Percentiles rank a stretch among this genome's conserved stretches.
Conservation (phyloP, 257 asterid species). For the Ocimum tenuiflorum region DNA sequence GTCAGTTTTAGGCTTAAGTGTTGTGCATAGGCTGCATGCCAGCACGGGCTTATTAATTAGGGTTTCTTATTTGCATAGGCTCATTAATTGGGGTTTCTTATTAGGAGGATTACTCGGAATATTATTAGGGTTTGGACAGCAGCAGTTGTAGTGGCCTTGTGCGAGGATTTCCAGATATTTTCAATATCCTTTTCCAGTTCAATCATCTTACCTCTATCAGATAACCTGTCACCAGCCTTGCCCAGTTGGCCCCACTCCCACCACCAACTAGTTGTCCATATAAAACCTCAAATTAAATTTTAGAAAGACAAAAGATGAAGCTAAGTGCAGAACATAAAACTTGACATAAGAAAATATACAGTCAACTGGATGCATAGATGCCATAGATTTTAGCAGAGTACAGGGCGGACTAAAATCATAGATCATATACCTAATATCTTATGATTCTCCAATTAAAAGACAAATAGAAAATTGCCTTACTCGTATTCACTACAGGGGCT, state of each 20-base stretch:
- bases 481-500: slow-evolving; percentile 68
- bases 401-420: not conserved
- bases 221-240: not conserved
- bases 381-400: not conserved
- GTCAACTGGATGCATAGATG: not conserved
- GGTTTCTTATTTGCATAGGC: too few species aligned
- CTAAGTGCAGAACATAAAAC: not conserved
- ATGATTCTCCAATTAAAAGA: slow-evolving; percentile 8
- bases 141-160: too few species aligned
- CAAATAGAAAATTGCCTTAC: slow-evolving; percentile 41
- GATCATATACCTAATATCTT: not conserved
- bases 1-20: too few species aligned
- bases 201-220: not conserved
- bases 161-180: too few species aligned
- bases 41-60: too few species aligned
- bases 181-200: too few species aligned
- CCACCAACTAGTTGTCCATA: not conserved
- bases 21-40: too few species aligned
- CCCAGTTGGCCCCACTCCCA: not conserved
- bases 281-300: not conserved
- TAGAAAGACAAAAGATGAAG: too few species aligned
- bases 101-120: too few species aligned
- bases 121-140: too few species aligned
- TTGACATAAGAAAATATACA: not conserved
- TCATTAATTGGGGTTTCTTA: too few species aligned